These are phyloP conservation scores for Beauveria pseudobassiana DNA, from an alignment of 2,329 filamentous ascomycete species.

Conservation along the genomic window DNA sequence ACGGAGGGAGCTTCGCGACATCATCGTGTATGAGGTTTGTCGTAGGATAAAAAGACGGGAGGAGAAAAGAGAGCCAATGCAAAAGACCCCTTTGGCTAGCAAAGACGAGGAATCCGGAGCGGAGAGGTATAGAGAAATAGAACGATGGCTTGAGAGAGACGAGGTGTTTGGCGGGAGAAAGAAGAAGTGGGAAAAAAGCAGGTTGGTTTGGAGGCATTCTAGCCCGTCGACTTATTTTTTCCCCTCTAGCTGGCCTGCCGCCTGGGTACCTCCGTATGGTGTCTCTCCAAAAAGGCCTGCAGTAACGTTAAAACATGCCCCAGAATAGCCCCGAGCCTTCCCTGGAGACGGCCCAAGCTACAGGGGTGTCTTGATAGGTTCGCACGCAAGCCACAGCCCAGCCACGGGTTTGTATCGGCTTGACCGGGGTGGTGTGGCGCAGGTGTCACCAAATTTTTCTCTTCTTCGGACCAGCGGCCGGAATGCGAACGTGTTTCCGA, in stretches of 20 bases:
- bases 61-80: background rate
- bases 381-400: background rate
- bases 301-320: slow-evolving; percentile 9
- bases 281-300: background rate
- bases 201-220: slow-evolving; percentile 2
- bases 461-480: slow-evolving; percentile 13
- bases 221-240: slow-evolving; percentile 3
- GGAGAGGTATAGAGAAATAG: slow-evolving; percentile 8
- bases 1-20: slow-evolving; percentile 50
- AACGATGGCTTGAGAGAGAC: background rate
- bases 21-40: slow-evolving; percentile 34
- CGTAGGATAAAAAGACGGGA: slow-evolving; percentile 9
- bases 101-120: slow-evolving; percentile 7
- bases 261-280: background rate
- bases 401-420: background rate
- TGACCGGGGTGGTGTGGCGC: background rate
- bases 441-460: background rate
- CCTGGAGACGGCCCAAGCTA: background rate
- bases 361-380: background rate
- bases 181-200: slow-evolving; percentile 11
- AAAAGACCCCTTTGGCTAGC: background rate
- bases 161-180: slow-evolving; percentile 12
- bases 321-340: slow-evolving; percentile 8
- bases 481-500: slow-evolving; percentile 17
- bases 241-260: background rate